A percentile compares a stretch with the other conserved stretches of the same genome.
These are phyloP conservation scores for Carex littledalei DNA, from an alignment of 176 grass and related monocot species.

Conservation along the genomic window DNA sequence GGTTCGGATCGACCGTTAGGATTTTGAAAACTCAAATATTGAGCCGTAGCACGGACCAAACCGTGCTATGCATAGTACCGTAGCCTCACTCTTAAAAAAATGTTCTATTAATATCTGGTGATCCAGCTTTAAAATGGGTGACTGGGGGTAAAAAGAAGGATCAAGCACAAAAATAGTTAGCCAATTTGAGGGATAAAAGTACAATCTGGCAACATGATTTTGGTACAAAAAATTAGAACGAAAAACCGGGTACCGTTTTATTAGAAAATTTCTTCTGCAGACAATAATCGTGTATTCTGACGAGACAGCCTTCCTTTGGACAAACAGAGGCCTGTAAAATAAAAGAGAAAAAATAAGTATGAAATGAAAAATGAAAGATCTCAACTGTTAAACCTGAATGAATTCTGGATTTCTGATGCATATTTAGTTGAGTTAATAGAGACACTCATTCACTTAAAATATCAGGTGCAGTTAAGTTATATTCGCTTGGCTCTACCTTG, in stretches of 20 bases:
- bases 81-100: too few relatives aligned
- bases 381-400: slow-evolving; percentile 4
- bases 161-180: not conserved
- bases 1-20: too few relatives aligned
- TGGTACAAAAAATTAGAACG: not conserved
- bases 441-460: not conserved
- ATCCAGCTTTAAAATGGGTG: not conserved
- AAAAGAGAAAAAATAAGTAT: not conserved
- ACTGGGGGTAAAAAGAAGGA: not conserved
- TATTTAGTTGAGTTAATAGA: slow-evolving; percentile 6
- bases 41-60: too few relatives aligned
- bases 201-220: not conserved
- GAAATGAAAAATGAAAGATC: not conserved
- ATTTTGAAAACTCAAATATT: too few relatives aligned
- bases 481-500: not conserved
- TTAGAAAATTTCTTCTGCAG: slow-evolving; percentile 73
- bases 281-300: slow-evolving; percentile 90
- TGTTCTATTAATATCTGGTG: not conserved
- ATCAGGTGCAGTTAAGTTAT: not conserved
- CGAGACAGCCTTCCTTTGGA: slow-evolving; percentile 54
- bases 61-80: too few relatives aligned
- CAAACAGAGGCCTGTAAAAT: slow-evolving; percentile 54
- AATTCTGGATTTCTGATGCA: not conserved
- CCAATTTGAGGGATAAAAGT: not conserved
- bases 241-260: slow-evolving; percentile 29